These are phyloP conservation scores for Wickerhamomyces strasburgensis DNA, from an alignment of 805 yeast genomes.

Conservation along the genomic window DNA sequence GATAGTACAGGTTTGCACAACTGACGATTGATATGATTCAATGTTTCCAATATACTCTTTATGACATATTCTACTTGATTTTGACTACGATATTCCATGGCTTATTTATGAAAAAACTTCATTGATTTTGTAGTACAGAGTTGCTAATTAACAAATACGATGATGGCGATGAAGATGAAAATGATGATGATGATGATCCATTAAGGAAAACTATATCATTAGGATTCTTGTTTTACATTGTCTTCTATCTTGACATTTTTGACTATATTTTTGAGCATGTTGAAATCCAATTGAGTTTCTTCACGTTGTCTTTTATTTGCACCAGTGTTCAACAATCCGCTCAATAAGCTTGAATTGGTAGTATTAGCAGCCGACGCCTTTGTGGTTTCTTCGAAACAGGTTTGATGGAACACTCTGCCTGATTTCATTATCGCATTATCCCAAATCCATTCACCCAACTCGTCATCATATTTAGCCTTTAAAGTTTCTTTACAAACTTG, in stretches of 20 bases:
- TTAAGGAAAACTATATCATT: no score
- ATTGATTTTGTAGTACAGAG: no score
- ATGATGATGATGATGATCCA: background rate
- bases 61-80: no score
- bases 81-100: no score
- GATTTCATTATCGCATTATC: conserved; percentile 51
- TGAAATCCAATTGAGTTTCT: conserved; percentile 9
- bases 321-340: conserved; percentile 3
- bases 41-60: background rate
- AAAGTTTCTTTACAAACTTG: conserved; percentile 67
- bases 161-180: background rate
- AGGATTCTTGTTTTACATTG: background rate
- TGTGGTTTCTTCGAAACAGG: conserved; percentile 66
- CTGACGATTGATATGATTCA: background rate
- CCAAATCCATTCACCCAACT: conserved; percentile 81
- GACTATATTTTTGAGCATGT: conserved; percentile 14
- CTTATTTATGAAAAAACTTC: no score
- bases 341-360: conserved; percentile 2
- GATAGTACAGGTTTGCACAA: no score
- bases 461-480: conserved; percentile 64
- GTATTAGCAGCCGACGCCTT: no score
- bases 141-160: no score
- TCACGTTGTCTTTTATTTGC: conserved; percentile 13
- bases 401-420: conserved; percentile 55
- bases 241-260: conserved; percentile 12